Evolutionary conservation across 129 eudicot genomes (phyloP), one percentile per base, ranked within the genome.

Genomic region (Logfia minima): DNA sequence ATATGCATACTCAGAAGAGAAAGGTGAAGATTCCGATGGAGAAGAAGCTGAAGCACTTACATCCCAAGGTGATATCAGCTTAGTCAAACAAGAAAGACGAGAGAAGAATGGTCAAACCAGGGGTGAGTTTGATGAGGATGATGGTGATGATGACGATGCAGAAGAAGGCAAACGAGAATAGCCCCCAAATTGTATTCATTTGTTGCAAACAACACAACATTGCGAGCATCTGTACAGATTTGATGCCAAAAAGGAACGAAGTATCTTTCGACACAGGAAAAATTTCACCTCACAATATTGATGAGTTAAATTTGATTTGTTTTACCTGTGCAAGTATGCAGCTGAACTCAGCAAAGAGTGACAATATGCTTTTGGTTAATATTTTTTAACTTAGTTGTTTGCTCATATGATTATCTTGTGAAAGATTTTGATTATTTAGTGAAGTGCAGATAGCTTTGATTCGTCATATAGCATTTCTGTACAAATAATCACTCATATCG

Each of bases 31-130:
- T 65, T 85, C 80, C 16, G 93, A 89, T 31, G 96, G 81, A 19
- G 97, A 94, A 78, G 99, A 89, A 95, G 79, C 80, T 7, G 92
- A 95, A 86, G 84, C 97, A 32, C 84, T 95, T 23, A 52, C 86
- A 61, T 81, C 96, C 6, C 79, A 86, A 61, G 96, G 97, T 14
- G 91, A 89, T 77, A 83, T 95, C 75, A 71, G 89, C 84, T 77
- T 95, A 81, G 97, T 95, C 53, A 84, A 86, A 76, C 95, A 83
- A 28, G 89, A 85, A 51, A 84, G 84, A 72, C 75, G 80, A 51
- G 93, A 84, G 56, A 83, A 66, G 39, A 75, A 61, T 16, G 82
- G 69, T 56, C 84, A 80, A 43, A 83, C 72, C 35, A 24, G 35
- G 28, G 85, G 77, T n/a, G 82, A 34, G 9, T 83, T 87, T 45